A percentile compares a stretch with the other conserved stretches of the same genome.
phyloP scores from a whole-genome alignment of 2,329 filamentous ascomycete species.

The Colletotrichum sojae region DNA sequence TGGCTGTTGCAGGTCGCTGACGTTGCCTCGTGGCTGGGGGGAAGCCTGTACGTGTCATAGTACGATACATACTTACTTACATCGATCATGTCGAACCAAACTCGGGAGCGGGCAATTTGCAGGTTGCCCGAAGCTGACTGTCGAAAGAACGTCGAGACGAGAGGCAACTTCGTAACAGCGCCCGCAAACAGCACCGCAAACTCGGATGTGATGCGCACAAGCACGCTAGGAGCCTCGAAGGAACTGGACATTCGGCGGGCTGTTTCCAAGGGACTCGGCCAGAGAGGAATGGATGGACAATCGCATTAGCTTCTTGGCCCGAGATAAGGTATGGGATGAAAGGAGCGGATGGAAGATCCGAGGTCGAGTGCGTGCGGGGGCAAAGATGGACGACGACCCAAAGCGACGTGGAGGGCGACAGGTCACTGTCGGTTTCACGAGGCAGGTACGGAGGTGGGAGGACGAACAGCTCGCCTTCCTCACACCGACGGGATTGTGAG shows the following conservation, averaged over 20 bases:
- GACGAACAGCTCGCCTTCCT: neutral
- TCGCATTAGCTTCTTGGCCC: constrained; percentile 18
- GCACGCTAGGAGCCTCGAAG: constrained; percentile 12
- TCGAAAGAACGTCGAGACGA: constrained; percentile 3
- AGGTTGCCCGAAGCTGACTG: neutral
- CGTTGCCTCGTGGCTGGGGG: neutral
- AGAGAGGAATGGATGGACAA: constrained; percentile 8
- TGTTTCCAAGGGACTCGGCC: constrained; percentile 3
- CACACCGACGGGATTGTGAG: no score
- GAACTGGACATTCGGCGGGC: constrained; percentile 4
- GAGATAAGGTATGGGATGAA: constrained; percentile 16
- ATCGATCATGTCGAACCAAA: neutral
- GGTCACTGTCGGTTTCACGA: neutral
- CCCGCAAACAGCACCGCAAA: constrained; percentile 16
- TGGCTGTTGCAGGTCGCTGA: neutral
- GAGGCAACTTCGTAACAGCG: neutral
- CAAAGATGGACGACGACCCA: neutral
- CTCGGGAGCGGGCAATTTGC: neutral
- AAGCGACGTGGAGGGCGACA: no score
- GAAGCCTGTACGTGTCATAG: neutral
- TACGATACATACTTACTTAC: no score
- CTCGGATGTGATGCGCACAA: constrained; percentile 16
- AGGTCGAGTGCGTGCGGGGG: neutral
- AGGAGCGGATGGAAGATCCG: neutral
- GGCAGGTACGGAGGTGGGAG: no score